A percentile compares a stretch with the other conserved stretches of the same genome.
phyloP scores from a whole-genome alignment of 1,284 basidiomycete species.

The Mixia osmundae region DNA sequence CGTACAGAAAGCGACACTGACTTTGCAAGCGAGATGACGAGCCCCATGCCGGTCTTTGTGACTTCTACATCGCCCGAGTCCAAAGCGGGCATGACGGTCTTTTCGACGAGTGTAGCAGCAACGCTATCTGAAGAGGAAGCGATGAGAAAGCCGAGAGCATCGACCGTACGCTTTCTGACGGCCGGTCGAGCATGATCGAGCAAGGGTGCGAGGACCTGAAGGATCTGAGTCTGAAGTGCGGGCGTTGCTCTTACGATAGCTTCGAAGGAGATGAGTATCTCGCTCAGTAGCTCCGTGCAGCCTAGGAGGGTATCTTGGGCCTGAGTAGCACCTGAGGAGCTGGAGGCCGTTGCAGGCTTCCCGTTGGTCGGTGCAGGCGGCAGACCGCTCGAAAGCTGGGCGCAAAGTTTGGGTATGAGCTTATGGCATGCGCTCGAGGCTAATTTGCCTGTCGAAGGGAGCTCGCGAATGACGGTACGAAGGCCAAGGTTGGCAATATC shows the following conservation, averaged over 20 bases:
- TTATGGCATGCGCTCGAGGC: slow-evolving; percentile 57
- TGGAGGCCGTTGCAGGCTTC: slow-evolving; percentile 23
- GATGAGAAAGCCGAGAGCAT: slow-evolving; percentile 37
- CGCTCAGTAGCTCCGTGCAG: slow-evolving; percentile 69
- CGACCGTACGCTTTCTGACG: slow-evolving; percentile 70
- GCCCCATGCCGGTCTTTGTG: slow-evolving; percentile 50
- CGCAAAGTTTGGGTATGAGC: slow-evolving; percentile 59
- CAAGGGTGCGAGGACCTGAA: slow-evolving; percentile 48
- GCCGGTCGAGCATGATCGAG: slow-evolving; percentile 51
- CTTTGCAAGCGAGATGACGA: slow-evolving; percentile 52
- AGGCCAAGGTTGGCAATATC: slow-evolving; percentile 84
- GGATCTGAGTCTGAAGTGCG: slow-evolving; percentile 30
- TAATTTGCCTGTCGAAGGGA: slow-evolving; percentile 54
- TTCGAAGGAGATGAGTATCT: slow-evolving; percentile 70
- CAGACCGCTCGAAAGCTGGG: too few relatives aligned
- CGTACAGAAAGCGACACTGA: slow-evolving; percentile 22
- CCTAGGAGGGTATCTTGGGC: slow-evolving; percentile 64
- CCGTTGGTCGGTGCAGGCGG: too few relatives aligned
- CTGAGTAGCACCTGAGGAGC: slow-evolving; percentile 3
- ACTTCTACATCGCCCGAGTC: slow-evolving; percentile 29
- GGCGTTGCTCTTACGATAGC: slow-evolving; percentile 25
- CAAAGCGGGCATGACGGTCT: slow-evolving; percentile 39
- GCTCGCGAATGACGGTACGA: slow-evolving; percentile 78
- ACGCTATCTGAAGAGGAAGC: slow-evolving; percentile 37
- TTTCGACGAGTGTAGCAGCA: slow-evolving; percentile 33